phyloP scores from a whole-genome alignment of 306 rosid species.

The Quercus cerris region DNA sequence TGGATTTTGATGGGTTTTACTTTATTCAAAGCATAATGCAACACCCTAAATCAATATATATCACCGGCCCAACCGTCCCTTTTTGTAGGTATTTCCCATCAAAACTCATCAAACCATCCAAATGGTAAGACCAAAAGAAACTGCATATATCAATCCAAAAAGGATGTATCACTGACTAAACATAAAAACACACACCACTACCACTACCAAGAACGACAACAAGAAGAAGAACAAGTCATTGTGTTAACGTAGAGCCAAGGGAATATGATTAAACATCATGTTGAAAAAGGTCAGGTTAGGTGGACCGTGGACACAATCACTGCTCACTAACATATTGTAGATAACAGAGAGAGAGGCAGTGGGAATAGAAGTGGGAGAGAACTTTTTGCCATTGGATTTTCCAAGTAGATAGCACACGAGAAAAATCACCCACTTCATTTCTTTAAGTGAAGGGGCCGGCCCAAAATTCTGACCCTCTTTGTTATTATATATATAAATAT shows the following conservation, averaged over 20 bases:
- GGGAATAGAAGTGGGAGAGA: too few relatives aligned
- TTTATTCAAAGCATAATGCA: too few relatives aligned
- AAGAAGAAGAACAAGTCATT: neutral
- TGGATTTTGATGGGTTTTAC: too few relatives aligned
- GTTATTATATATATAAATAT: neutral
- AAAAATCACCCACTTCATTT: neutral
- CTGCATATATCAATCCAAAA: neutral
- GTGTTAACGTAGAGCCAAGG: neutral
- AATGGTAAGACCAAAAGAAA: neutral
- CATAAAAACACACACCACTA: neutral
- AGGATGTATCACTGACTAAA: neutral
- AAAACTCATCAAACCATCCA: neutral
- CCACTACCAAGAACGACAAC: neutral
- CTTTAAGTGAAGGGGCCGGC: constrained; percentile 10
- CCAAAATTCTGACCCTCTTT: constrained; percentile 8
- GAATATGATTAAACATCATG: neutral
- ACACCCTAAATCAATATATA: neutral
- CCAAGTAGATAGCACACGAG: constrained; percentile 4
- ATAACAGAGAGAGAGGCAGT: neutral
- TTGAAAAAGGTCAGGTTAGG: constrained; percentile 8
- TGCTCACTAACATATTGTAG: constrained; percentile 20
- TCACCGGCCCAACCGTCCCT: neutral
- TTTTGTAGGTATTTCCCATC: neutral
- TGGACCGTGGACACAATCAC: constrained; percentile 29
- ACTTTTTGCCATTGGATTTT: constrained; percentile 15